Percentiles rank a stretch among this genome's conserved stretches.
Evolutionary conservation across 179 eudicot genomes (phyloP).

Genomic region (Pouteria campechiana): DNA sequence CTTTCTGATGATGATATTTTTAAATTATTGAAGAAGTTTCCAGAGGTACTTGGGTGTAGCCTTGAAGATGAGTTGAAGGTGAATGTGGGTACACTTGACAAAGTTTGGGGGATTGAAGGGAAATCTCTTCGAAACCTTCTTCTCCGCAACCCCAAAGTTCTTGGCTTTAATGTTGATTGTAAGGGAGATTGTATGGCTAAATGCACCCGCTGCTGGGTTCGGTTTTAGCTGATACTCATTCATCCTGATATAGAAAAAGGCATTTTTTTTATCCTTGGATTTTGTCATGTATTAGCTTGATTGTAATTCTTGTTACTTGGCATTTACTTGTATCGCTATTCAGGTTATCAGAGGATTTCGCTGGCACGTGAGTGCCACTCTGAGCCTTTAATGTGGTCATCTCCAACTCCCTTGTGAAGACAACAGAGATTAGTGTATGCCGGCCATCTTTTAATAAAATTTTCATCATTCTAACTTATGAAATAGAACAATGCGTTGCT

Average conservation of each 20-base stretch:
- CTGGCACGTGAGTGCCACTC: too few species aligned
- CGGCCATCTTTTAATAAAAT: too few species aligned
- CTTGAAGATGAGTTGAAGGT: constrained; percentile 64
- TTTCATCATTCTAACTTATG: too few species aligned
- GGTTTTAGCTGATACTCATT: constrained; percentile 39
- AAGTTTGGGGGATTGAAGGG: constrained; percentile 75
- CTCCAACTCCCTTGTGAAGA: too few species aligned
- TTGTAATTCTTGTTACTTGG: too few species aligned
- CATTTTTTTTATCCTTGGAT: too few species aligned
- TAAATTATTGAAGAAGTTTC: constrained; percentile 85
- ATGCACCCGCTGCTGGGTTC: constrained; percentile 96
- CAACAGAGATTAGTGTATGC: too few species aligned
- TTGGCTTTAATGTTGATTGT: constrained; percentile 89
- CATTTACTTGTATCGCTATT: too few species aligned
- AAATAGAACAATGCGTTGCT: not conserved
- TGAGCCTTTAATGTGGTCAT: too few species aligned
- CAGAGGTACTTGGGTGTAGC: constrained; percentile 88
- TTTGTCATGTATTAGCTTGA: too few species aligned
- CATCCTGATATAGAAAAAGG: too few species aligned
- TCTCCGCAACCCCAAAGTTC: constrained; percentile 70
- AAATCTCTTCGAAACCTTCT: constrained; percentile 63
- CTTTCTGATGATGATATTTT: constrained; percentile 69
- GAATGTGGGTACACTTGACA: constrained; percentile 55
- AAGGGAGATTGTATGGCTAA: constrained; percentile 96
- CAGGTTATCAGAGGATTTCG: too few species aligned